Evolutionary conservation across 176 grass and related monocot genomes (phyloP).

Genomic region (Oryza longistaminata): DNA sequence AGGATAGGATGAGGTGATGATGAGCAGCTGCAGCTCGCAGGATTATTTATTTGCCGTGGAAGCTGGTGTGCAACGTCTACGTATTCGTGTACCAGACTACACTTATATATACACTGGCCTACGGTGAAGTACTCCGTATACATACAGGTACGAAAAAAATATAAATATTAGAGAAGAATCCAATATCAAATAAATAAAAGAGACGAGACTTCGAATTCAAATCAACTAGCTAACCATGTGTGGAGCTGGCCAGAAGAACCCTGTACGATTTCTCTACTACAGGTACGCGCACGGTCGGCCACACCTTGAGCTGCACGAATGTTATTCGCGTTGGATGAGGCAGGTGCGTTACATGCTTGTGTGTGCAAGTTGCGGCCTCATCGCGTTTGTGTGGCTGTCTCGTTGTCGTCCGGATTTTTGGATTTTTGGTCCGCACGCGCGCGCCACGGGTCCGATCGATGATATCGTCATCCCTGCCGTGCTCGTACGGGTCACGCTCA

Average conservation of each 20-base stretch:
- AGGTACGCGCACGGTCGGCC: neutral
- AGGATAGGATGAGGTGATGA: neutral
- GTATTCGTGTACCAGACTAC: no score
- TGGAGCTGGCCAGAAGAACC: no score
- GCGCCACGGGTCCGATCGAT: neutral
- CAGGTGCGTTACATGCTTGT: neutral
- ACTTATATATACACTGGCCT: no score
- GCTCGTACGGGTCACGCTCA: neutral
- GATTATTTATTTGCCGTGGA: no score
- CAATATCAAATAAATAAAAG: no score
- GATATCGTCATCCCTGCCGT: neutral
- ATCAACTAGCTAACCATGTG: no score
- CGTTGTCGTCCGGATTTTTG: neutral
- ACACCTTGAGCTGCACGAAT: neutral
- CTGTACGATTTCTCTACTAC: no score
- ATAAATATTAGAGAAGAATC: no score
- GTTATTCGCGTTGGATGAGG: neutral
- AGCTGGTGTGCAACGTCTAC: no score
- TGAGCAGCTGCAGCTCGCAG: neutral
- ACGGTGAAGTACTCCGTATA: no score
- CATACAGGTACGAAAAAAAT: no score
- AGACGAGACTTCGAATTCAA: no score
- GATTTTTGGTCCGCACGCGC: slow-evolving; percentile 10
- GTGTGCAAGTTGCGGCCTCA: neutral
- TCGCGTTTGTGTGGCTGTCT: neutral